Base-by-base conservation (phyloP, 1,284 basidiomycete genomes). In the Chalciporus sp. region DNA sequence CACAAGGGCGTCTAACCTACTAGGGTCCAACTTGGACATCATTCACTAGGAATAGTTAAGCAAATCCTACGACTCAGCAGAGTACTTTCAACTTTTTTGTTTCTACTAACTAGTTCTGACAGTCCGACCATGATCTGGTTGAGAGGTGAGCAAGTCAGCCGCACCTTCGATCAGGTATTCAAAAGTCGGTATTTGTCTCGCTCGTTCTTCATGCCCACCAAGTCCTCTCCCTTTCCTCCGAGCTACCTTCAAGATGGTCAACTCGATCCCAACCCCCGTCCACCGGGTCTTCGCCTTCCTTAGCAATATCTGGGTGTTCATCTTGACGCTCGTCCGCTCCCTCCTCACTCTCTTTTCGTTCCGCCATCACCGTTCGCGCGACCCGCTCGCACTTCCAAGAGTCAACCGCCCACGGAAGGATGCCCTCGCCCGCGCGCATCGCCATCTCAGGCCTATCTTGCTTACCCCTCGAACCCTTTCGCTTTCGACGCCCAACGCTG, bases 321-420 rank as follows among this genome's bases (percentile, higher is more conserved):
- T 67, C 45, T 51, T 61, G 53, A 68, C 64, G 31, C 68, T 70
- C 65, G 67, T 67, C 52, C 65, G 51, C 45, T 71, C 69, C 17
- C 47, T 67, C 17, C 26, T 61, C 52, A 53, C 61, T 0, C 49
- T 69, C 52, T 63, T 69, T 50, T 57, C 51, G 1, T 44, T 46
- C 29, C 53, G 44, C 29, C 53, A 42, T 28, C 55, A 61, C 37
- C 56, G 48, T 41, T 26, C 64, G 0, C 23, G 60, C 2, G 55
- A 66, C 29, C 56, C 61, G 0, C 47, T 59, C 29, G 1, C 54
- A 4, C 59, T 60, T 9, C 53, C 64, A 0, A 42, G 23, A 4
- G 40, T 49, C 47, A 39, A 33, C 31, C 59, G 47, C 47, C 43
- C 46, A 0, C 47, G 46, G 1, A 47, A 52, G 40, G 62, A 58